A percentile compares a stretch with the other conserved stretches of the same genome.
Conservation (phyloP, 352 stramenopile species). For the Aphanomyces euteiches region DNA sequence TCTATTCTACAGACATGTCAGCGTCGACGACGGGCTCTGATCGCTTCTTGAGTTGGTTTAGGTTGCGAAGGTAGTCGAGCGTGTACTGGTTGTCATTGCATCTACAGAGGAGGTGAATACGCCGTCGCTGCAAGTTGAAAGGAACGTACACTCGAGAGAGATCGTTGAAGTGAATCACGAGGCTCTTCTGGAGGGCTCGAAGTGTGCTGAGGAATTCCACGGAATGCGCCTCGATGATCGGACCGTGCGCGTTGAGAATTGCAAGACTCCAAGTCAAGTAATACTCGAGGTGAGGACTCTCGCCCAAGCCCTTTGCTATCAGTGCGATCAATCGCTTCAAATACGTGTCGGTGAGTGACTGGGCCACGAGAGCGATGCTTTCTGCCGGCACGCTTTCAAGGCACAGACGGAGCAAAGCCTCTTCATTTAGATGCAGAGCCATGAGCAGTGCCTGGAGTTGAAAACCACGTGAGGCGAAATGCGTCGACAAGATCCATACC, state of each 20-base stretch:
- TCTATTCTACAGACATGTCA: too few species aligned
- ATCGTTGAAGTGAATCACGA: constrained; percentile 78
- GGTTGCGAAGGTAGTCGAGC: constrained; percentile 68
- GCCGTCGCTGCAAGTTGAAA: not conserved
- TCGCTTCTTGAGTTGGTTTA: constrained; percentile 21
- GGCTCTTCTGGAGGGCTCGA: constrained; percentile 82
- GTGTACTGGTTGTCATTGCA: constrained; percentile 89
- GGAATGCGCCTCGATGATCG: constrained; percentile 68
- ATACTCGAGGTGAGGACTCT: constrained; percentile 96
- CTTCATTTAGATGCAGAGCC: constrained; percentile 96
- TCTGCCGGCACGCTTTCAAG: constrained; percentile 88
- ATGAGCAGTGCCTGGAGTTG: constrained; percentile 85
- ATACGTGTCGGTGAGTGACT: constrained; percentile 88
- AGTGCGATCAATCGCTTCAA: constrained; percentile 90
- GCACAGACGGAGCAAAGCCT: constrained; percentile 88
- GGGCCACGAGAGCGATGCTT: constrained; percentile 88
- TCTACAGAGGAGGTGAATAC: constrained; percentile 36
- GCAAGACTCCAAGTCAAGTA: constrained; percentile 95
- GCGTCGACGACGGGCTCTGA: not conserved
- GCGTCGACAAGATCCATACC: not conserved
- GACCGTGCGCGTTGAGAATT: constrained; percentile 92
- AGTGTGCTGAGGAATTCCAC: constrained; percentile 75
- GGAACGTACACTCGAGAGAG: constrained; percentile 77
- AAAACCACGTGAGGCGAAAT: not conserved
- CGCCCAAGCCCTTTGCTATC: constrained; percentile 89